Conservation (phyloP, 768 basidiomycete species). For the Chlorophyllum brunneum region DNA sequence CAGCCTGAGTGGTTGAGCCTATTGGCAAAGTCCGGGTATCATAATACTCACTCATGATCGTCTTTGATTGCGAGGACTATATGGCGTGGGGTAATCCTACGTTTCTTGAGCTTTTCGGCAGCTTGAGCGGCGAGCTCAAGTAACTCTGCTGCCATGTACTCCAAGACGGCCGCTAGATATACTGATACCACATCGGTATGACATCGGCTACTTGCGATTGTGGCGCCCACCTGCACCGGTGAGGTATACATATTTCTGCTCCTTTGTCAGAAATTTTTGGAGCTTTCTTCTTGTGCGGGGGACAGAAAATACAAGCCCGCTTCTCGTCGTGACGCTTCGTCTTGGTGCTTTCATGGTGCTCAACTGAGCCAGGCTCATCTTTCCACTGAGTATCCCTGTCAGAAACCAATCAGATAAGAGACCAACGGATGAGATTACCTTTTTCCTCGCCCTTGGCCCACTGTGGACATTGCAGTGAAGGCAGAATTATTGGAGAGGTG, state of each 20-base stretch:
- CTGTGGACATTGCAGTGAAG: too few relatives aligned
- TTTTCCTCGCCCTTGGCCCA: too few relatives aligned
- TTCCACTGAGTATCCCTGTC: too few relatives aligned
- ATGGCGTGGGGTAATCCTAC: constrained; percentile 81
- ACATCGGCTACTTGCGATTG: too few relatives aligned
- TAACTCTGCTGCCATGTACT: constrained; percentile 84
- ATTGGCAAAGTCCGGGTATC: neutral
- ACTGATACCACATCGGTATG: constrained; percentile 43
- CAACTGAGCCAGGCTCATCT: too few relatives aligned
- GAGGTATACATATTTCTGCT: too few relatives aligned
- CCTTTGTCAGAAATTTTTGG: neutral
- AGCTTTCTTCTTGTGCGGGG: neutral
- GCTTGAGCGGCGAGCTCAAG: constrained; percentile 80
- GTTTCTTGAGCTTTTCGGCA: constrained; percentile 79
- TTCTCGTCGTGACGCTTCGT: too few relatives aligned
- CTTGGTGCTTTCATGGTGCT: too few relatives aligned
- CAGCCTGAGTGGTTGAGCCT: constrained; percentile 30
- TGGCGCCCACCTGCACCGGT: too few relatives aligned
- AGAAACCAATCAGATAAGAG: too few relatives aligned
- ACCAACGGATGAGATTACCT: too few relatives aligned
- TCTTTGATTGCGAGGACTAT: constrained; percentile 77
- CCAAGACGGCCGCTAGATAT: constrained; percentile 81
- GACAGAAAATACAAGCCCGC: neutral
- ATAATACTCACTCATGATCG: constrained; percentile 56
- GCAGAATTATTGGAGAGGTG: too few relatives aligned